phyloP scores from a whole-genome alignment of 2,329 filamentous ascomycete genomes.

The Aspergillus jensenii region DNA sequence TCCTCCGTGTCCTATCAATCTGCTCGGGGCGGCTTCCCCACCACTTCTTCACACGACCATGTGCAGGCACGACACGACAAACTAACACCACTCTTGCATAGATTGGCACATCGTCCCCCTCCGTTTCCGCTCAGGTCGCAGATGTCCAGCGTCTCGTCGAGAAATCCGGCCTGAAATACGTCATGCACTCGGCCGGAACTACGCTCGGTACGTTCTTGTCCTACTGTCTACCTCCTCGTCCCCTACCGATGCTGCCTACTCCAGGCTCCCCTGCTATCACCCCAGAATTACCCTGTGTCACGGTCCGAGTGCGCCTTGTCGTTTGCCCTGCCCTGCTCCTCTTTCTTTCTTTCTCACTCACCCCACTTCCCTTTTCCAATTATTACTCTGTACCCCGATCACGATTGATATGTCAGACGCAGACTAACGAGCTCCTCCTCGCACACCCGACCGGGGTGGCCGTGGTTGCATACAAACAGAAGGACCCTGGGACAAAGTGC shows the following conservation, averaged over 20 bases:
- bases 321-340: neutral
- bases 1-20: neutral
- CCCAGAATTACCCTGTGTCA: conserved; percentile 6
- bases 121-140: conserved; percentile 80
- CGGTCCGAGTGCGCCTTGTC: neutral
- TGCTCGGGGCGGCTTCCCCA: neutral
- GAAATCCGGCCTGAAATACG: conserved; percentile 75
- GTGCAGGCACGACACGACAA: neutral
- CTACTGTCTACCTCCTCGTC: neutral
- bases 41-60: conserved; percentile 5
- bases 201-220: conserved; percentile 70
- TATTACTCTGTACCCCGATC: neutral
- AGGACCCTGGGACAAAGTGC: conserved; percentile 86
- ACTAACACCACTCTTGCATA: conserved; percentile 30
- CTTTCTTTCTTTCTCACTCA: neutral
- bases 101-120: conserved; percentile 76
- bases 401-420: neutral
- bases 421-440: conserved; percentile 3
- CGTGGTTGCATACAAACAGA: conserved; percentile 56
- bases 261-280: conserved; percentile 1
- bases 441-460: neutral
- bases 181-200: conserved; percentile 91
- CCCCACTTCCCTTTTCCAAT: too few relatives aligned
- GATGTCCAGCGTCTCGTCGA: conserved; percentile 83
- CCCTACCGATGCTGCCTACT: neutral